Base-by-base conservation (phyloP, 2,329 filamentous ascomycete species). In the Penicillium palitans region DNA sequence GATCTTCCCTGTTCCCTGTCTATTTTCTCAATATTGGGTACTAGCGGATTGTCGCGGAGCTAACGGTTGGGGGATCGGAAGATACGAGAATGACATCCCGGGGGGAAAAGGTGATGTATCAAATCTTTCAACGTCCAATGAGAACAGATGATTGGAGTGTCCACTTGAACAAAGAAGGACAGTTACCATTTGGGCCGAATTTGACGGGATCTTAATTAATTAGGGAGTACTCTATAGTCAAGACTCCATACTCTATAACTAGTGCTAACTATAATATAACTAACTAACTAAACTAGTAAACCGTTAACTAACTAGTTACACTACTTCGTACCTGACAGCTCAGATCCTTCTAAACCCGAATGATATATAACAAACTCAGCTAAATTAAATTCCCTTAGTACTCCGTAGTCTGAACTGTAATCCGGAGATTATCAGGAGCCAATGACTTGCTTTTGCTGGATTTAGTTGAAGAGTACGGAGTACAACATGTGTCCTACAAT, bases 321-420 rank as follows among this genome's bases (percentile, higher is more conserved):
- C 46, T n/a, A 29, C 8, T 31, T 19, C 8, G n/a, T 27, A 45
- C 27, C 13, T 29, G 48, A 52, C 31, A 52, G 40, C 47, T 56
- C 46, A 39, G 45, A 45, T 37, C 31, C 15, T 39, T 37, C 6
- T 24, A 17, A 24, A 27, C 31, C 8, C 15, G 31, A 29, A 37
- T 46, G 42, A 55, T 51, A 31, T 52, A 52, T 56, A 56, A 6
- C 19, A 45, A 56, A 52, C 29, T 45, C 47, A 45, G 29, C 47
- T 27, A 53, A 15, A 57, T 35, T 46, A 35, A 41, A 29, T 47
- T 10, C 17, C 13, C 21, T 41, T 41, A 4, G 6, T 31, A 25
- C 25, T 25, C 25, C 25, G 6, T 25, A 24, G 40, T 46, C 12
- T 5, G 29, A 31, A 53, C 29, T 25, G 5, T 33, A 46, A 46